Conservation (phyloP, 164 flowering plant genomes). For the Berberis vulgaris region DNA sequence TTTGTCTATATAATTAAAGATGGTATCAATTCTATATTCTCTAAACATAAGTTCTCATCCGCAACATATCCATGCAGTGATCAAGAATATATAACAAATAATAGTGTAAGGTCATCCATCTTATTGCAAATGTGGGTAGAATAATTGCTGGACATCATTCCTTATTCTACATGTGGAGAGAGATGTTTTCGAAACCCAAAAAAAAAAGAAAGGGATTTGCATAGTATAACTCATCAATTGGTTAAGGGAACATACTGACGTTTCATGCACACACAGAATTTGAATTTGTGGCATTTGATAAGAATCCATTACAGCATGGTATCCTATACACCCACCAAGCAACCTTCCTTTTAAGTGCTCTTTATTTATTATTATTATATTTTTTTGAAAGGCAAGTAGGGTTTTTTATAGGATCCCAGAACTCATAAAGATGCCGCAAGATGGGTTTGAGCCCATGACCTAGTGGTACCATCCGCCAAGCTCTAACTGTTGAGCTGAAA, state of each 20-base stretch:
- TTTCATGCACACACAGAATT: conserved; percentile 17
- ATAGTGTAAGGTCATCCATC: conserved; percentile 3
- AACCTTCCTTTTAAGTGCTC: conserved; percentile 1
- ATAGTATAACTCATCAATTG: conserved; percentile 5
- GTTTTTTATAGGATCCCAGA: too few species aligned
- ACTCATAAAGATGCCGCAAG: not conserved
- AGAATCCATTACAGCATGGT: conserved; percentile 24
- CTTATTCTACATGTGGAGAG: conserved; percentile 16
- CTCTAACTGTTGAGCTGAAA: too few species aligned
- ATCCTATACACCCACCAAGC: conserved; percentile 24
- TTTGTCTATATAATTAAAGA: not conserved
- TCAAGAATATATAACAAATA: not conserved
- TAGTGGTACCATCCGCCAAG: too few species aligned
- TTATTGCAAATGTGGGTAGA: conserved; percentile 25
- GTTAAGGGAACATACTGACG: conserved; percentile 17
- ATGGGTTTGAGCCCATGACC: too few species aligned
- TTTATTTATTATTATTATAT: not conserved
- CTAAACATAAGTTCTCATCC: conserved; percentile 3
- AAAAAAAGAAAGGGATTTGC: conserved; percentile 2
- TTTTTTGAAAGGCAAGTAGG: conserved; percentile 9
- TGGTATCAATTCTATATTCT: conserved; percentile 18
- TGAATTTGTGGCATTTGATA: not conserved
- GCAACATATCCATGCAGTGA: not conserved
- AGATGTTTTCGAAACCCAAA: not conserved
- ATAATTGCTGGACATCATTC: conserved; percentile 37